Percentiles rank a stretch among this genome's conserved stretches.
Conservation (phyloP, 2,329 filamentous ascomycete species). For the Raffaelea deltoideospora region DNA sequence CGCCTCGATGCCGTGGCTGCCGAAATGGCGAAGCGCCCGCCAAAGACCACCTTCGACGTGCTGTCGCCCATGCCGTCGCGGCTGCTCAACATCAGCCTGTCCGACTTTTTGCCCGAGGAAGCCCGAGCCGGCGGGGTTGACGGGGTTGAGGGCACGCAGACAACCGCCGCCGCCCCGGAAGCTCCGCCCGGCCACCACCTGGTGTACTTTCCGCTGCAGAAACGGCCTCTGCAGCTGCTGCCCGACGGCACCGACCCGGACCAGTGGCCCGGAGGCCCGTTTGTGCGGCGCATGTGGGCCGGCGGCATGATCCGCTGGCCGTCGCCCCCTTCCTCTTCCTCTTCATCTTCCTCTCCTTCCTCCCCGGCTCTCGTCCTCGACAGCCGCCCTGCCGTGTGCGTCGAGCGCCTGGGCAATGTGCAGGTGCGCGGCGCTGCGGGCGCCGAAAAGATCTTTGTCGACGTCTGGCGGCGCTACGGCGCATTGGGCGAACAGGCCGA, state of each 20-base stretch:
- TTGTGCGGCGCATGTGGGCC: constrained; percentile 73
- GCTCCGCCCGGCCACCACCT: constrained; percentile 63
- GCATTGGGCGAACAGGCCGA: too few relatives aligned
- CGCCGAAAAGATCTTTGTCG: constrained; percentile 34
- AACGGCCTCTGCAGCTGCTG: constrained; percentile 46
- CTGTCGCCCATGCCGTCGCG: constrained; percentile 45
- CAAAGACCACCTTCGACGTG: constrained; percentile 25
- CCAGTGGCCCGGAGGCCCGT: constrained; percentile 60
- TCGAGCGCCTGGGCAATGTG: constrained; percentile 21
- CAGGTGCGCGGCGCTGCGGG: constrained; percentile 8
- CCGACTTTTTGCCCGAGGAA: constrained; percentile 15
- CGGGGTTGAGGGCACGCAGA: too few relatives aligned
- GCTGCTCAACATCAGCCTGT: constrained; percentile 48
- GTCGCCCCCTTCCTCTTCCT: constrained; percentile 15
- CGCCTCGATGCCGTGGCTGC: constrained; percentile 6
- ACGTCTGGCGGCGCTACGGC: constrained; percentile 24
- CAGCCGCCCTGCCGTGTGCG: constrained; percentile 24
- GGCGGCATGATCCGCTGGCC: constrained; percentile 47
- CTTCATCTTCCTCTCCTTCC: constrained; percentile 17
- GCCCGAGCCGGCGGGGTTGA: constrained; percentile 16
- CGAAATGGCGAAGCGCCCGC: constrained; percentile 7
- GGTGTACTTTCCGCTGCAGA: constrained; percentile 68
- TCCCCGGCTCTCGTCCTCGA: constrained; percentile 20
- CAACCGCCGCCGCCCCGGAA: background rate
- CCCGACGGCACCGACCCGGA: constrained; percentile 73